A percentile compares a stretch with the other conserved stretches of the same genome.
phyloP scores from a whole-genome alignment of 2,329 filamentous ascomycete species.

The Hymenoscyphus fraxineus region DNA sequence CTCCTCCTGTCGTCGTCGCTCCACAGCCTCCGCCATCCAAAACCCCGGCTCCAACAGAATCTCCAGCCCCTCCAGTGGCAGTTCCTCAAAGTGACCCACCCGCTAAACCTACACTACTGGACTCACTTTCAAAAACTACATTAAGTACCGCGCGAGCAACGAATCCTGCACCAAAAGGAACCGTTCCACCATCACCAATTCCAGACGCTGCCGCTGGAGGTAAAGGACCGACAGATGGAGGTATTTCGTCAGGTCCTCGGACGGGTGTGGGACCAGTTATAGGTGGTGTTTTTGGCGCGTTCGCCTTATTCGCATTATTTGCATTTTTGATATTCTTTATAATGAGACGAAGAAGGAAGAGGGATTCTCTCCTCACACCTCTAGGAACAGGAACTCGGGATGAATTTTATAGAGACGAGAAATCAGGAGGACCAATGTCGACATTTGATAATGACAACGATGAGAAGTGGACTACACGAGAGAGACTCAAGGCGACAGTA shows the following conservation, averaged over 20 bases:
- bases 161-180: not conserved
- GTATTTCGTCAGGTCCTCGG: constrained; percentile 23
- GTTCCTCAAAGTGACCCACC: constrained; percentile 27
- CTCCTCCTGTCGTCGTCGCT: constrained; percentile 10
- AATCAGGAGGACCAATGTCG: constrained; percentile 19
- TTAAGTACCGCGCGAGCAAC: constrained; percentile 1
- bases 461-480: constrained; percentile 21
- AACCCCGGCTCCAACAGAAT: constrained; percentile 27
- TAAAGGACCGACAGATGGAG: constrained; percentile 18
- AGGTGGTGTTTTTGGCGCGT: constrained; percentile 30
- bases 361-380: constrained; percentile 29
- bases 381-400: constrained; percentile 18
- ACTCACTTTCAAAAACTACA: constrained; percentile 9
- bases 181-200: constrained; percentile 6
- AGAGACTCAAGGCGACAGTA: constrained; percentile 18
- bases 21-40: constrained; percentile 24
- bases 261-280: constrained; percentile 26
- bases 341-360: constrained; percentile 22
- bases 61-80: constrained; percentile 25
- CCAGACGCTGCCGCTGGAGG: constrained; percentile 16
- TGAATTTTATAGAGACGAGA: constrained; percentile 28
- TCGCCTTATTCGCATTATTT: constrained; percentile 29
- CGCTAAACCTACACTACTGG: constrained; percentile 16
- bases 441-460: constrained; percentile 5
- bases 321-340: constrained; percentile 30